Evolutionary conservation across 2,329 filamentous ascomycete species (phyloP).

Genomic region (Venturia nashicola): DNA sequence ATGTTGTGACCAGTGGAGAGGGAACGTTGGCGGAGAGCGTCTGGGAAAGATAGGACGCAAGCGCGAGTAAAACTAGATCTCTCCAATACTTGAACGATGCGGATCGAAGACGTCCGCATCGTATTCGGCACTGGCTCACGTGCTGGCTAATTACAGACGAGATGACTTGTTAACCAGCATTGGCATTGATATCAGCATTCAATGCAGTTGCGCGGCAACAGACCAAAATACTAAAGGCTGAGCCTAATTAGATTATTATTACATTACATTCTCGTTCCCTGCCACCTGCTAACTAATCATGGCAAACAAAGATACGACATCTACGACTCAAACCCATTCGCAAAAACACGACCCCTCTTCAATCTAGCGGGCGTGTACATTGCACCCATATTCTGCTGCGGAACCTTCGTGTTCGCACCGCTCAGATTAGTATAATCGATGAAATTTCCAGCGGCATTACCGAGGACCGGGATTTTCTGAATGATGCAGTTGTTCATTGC

Average conservation of each 20-base stretch:
- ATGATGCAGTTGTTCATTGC: conserved; percentile 48
- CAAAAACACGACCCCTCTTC: not conserved
- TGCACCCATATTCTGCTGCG: not conserved
- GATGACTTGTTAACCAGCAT: not conserved
- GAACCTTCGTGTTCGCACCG: conserved; percentile 4
- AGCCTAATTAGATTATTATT: not conserved
- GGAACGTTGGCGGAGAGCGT: not conserved
- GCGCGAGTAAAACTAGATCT: not conserved
- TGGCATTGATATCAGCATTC: not conserved
- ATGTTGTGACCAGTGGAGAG: too few species aligned
- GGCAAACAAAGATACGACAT: not conserved
- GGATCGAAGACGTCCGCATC: not conserved
- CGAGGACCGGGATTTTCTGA: conserved; percentile 37
- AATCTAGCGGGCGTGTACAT: not conserved
- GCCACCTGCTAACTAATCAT: not conserved
- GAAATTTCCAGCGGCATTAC: conserved; percentile 67
- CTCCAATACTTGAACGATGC: not conserved
- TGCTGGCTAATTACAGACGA: not conserved
- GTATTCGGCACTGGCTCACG: not conserved
- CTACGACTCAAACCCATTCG: not conserved
- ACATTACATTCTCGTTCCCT: not conserved
- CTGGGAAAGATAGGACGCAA: not conserved
- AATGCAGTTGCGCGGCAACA: not conserved
- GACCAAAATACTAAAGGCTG: not conserved
- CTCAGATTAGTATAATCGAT: conserved; percentile 26